These are phyloP conservation scores for Ophioceras dolichostomum DNA, from an alignment of 2,329 filamentous ascomycete species.

Conservation along the genomic window DNA sequence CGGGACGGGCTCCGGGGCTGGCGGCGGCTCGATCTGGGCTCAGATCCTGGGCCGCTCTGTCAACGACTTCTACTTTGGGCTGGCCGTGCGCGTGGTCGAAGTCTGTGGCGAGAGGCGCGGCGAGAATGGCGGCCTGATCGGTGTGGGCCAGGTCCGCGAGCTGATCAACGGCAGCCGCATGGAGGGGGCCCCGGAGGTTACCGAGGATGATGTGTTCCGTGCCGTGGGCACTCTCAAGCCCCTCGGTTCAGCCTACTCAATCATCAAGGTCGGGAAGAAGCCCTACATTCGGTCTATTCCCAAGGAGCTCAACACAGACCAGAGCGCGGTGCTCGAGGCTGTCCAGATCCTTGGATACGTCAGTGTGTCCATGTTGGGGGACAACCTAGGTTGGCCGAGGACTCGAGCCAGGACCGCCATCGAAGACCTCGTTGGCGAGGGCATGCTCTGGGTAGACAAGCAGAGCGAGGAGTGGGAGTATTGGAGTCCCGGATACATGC, in stretches of 20 bases:
- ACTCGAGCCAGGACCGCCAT: slow-evolving; percentile 80
- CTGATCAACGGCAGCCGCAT: slow-evolving; percentile 60
- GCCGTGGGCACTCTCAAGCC: slow-evolving; percentile 81
- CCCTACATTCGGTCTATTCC: slow-evolving; percentile 87
- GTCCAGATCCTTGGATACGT: slow-evolving; percentile 85
- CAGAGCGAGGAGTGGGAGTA: slow-evolving; percentile 84
- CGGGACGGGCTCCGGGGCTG: slow-evolving; percentile 27
- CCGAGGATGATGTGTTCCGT: slow-evolving; percentile 83
- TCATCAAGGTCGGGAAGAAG: slow-evolving; percentile 71
- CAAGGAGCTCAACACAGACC: slow-evolving; percentile 89
- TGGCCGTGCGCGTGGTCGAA: slow-evolving; percentile 91
- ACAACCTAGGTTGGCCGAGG: slow-evolving; percentile 76
- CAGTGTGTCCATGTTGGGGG: slow-evolving; percentile 74
- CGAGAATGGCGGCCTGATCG: slow-evolving; percentile 89
- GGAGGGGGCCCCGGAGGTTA: slow-evolving; percentile 67
- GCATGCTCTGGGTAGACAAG: slow-evolving; percentile 87
- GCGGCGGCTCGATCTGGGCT: slow-evolving; percentile 69
- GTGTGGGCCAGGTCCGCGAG: slow-evolving; percentile 68
- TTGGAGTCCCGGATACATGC: slow-evolving; percentile 75
- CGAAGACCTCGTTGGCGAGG: slow-evolving; percentile 78
- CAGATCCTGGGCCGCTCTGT: slow-evolving; percentile 84
- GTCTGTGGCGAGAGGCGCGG: slow-evolving; percentile 74
- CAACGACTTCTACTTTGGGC: slow-evolving; percentile 97
- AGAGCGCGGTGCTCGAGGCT: slow-evolving; percentile 83
- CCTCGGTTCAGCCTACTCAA: slow-evolving; percentile 76